Percentiles rank a stretch among this genome's conserved stretches.
These are phyloP conservation scores for Cryptosporidium ubiquitum DNA, from an alignment of 169 alveolate genomes.

Conservation along the genomic window DNA sequence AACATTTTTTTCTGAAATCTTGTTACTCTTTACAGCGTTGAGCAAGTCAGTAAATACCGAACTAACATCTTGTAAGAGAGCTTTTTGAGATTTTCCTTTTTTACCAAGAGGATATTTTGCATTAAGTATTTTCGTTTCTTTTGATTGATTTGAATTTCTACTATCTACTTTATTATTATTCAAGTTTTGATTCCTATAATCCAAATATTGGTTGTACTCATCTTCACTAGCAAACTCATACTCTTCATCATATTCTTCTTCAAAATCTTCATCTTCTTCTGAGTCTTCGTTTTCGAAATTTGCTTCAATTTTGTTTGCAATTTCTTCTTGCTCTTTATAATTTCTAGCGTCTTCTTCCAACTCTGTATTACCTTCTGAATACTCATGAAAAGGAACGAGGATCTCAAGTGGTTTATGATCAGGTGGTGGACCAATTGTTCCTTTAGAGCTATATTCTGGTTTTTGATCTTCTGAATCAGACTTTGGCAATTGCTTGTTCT, in stretches of 20 bases:
- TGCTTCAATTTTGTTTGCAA: neutral
- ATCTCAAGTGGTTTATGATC: neutral
- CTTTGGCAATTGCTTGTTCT: neutral
- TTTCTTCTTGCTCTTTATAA: neutral
- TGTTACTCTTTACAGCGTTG: constrained; percentile 22
- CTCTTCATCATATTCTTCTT: constrained; percentile 47
- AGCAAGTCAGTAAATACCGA: constrained; percentile 59
- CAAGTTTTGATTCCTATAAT: neutral
- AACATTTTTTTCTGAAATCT: constrained; percentile 12
- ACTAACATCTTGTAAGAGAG: constrained; percentile 34
- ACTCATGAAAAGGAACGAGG: neutral
- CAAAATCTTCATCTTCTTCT: constrained; percentile 26
- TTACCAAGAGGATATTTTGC: constrained; percentile 55
- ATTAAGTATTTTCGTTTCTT: neutral
- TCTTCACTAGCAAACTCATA: constrained; percentile 40
- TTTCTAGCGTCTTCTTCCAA: neutral
- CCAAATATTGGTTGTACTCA: constrained; percentile 40
- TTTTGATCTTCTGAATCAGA: neutral
- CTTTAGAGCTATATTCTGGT: neutral
- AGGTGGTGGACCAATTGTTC: neutral
- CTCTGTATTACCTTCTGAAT: neutral
- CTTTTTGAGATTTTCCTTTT: neutral
- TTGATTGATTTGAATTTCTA: neutral
- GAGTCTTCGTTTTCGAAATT: neutral
- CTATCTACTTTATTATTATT: constrained; percentile 20